Conservation (phyloP, 2,329 filamentous ascomycete genomes). For the Scytalidium lignicola region DNA sequence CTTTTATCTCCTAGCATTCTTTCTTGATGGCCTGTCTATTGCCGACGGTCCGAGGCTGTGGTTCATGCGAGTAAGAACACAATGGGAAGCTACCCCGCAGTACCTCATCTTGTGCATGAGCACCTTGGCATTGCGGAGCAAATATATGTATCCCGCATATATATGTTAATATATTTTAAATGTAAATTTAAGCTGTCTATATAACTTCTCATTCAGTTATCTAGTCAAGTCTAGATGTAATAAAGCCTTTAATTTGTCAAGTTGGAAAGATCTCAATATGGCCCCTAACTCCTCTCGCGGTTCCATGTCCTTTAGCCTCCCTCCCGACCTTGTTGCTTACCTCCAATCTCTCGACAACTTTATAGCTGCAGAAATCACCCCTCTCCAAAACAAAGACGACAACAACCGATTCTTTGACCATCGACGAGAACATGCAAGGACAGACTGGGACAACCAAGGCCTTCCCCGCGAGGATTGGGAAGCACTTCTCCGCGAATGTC, state of each 20-base stretch:
- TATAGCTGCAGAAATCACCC: conserved; percentile 47
- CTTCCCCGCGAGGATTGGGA: conserved; percentile 57
- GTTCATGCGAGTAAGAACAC: background rate
- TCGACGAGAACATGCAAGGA: conserved; percentile 55
- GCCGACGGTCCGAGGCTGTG: background rate
- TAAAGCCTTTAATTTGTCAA: background rate
- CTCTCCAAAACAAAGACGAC: conserved; percentile 52
- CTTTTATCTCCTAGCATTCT: too few relatives aligned
- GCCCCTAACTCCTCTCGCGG: conserved; percentile 15
- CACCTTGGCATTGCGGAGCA: background rate
- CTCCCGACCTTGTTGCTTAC: conserved; percentile 42
- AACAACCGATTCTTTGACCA: conserved; percentile 64
- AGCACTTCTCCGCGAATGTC: conserved; percentile 42
- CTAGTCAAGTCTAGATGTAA: background rate
- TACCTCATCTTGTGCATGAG: background rate
- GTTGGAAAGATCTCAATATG: conserved; percentile 7
- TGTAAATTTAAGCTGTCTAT: too few relatives aligned
- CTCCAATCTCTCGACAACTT: conserved; percentile 49
- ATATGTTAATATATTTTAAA: background rate
- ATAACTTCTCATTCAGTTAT: too few relatives aligned
- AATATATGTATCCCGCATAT: background rate
- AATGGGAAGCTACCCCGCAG: background rate
- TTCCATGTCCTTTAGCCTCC: conserved; percentile 51
- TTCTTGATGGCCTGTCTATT: background rate
- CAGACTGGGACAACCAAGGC: conserved; percentile 48